Base-by-base conservation (phyloP, 306 rosid genomes). In the Sindora glabra region DNA sequence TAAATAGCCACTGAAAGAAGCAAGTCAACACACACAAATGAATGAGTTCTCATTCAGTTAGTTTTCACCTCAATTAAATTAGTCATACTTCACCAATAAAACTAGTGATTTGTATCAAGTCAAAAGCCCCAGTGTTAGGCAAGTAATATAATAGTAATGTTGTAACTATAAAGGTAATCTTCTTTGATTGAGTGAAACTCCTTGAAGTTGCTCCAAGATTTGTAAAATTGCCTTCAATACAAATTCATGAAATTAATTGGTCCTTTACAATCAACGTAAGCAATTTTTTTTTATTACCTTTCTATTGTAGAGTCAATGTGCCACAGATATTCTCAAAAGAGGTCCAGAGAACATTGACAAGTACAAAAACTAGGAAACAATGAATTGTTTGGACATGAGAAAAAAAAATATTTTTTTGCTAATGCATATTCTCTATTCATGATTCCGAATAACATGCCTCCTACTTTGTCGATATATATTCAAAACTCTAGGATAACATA, bases 1-100 rank as follows among this genome's bases (percentile, higher is more conserved):
- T 53, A 59, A 83, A 80, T 42, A 89, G 67, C 99, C 99, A 89
- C 99, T 92, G 95, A 81, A 82, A 80, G 55, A 58, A 69, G 64
- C 60, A 72, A 82, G 62, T 2, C 75, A 78, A 69, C 46, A 41
- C n/a, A 54, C 47, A 41, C 17, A 67, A 61, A 48, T 18, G 26
- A 56, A 76, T 56, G 56, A 64, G 54, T 64, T 69, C 22, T 25
- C 44, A 55, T 65, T 53, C 58, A 55, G 32, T 61, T 48, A 65
- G 16, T 55, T 17, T 64, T 65, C 44, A 11, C 26, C 59, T 32
- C 65, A 49, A 59, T n/a, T 53, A 49, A 21, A 57, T 38, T 45
- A 44, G 47, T 47, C 13, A 4, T 54, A 56, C 11, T 30, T 19
- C 22, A 48, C 32, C 64, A 29, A 62, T 17, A 29, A 44, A 64